phyloP scores from a whole-genome alignment of 1,139 yeast genomes.

The Diutina rugosa region DNA sequence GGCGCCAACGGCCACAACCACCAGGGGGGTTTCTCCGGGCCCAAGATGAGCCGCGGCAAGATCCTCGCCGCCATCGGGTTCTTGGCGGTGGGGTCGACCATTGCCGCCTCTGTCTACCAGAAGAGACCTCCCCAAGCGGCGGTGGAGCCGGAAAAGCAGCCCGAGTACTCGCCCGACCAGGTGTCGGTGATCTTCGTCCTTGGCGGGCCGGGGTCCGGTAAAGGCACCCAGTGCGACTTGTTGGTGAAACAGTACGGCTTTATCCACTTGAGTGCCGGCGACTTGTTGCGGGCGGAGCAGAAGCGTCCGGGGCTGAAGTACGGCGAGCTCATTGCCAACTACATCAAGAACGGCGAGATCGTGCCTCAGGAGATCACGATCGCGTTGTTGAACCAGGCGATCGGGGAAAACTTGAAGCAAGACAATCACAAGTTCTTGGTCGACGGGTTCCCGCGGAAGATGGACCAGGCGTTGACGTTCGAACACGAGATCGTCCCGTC shows the following conservation, averaged over 20 bases:
- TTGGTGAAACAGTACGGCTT: constrained; percentile 72
- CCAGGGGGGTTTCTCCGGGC: not conserved
- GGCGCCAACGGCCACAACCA: not conserved
- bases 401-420: constrained; percentile 33
- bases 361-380: constrained; percentile 95
- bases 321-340: constrained; percentile 75
- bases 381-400: constrained; percentile 72
- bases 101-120: constrained; percentile 28
- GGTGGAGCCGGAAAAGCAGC: constrained; percentile 22
- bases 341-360: constrained; percentile 77
- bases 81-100: constrained; percentile 34
- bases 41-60: constrained; percentile 9
- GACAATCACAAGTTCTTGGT: constrained; percentile 59
- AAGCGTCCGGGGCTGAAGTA: constrained; percentile 66
- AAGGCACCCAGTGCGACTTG: constrained; percentile 90
- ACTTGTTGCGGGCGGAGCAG: constrained; percentile 86
- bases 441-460: constrained; percentile 95
- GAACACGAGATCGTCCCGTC: constrained; percentile 71
- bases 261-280: constrained; percentile 90
- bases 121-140: constrained; percentile 34
- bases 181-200: constrained; percentile 78
- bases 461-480: constrained; percentile 93
- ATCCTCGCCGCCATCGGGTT: constrained; percentile 20
- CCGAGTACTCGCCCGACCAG: constrained; percentile 47
- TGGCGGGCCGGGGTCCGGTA: constrained; percentile 91